A percentile compares a stretch with the other conserved stretches of the same genome.
These are phyloP conservation scores for Roridomyces roridus DNA, from an alignment of 768 basidiomycete genomes.

Conservation along the genomic window DNA sequence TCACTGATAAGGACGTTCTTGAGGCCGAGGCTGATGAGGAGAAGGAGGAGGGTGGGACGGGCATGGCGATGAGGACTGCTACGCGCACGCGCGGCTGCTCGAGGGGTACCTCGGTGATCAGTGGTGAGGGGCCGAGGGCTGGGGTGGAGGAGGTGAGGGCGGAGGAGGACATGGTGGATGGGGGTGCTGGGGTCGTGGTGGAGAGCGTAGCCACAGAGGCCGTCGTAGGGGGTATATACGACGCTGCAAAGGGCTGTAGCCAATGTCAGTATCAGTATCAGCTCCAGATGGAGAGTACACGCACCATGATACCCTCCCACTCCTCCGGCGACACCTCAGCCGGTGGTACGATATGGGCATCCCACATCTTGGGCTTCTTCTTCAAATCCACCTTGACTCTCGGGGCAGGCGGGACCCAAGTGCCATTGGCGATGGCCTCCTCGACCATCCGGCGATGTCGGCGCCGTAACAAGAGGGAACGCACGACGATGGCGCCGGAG, in stretches of 20 bases:
- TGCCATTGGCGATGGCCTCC: slow-evolving; percentile 70
- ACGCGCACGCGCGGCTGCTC: slow-evolving; percentile 38
- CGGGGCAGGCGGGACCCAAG: slow-evolving; percentile 55
- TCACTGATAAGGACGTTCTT: background rate
- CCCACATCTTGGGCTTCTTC: slow-evolving; percentile 56
- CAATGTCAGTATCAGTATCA: too few relatives aligned
- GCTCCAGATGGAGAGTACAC: slow-evolving; percentile 9
- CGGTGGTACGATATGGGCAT: slow-evolving; percentile 42
- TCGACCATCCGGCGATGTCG: slow-evolving; percentile 64
- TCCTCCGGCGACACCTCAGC: background rate
- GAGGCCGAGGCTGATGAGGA: background rate
- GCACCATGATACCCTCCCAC: slow-evolving; percentile 18
- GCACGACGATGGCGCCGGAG: slow-evolving; percentile 70
- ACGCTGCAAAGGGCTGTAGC: slow-evolving; percentile 27
- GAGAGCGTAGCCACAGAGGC: slow-evolving; percentile 12
- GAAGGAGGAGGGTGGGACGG: slow-evolving; percentile 25
- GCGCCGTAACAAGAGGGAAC: slow-evolving; percentile 68
- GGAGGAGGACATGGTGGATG: background rate
- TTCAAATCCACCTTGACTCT: slow-evolving; percentile 44
- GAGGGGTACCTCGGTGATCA: background rate
- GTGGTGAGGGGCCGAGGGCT: slow-evolving; percentile 7
- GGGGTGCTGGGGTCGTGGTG: background rate
- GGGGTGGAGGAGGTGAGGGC: background rate
- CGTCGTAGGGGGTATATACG: slow-evolving; percentile 23
- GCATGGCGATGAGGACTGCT: slow-evolving; percentile 54